Evolutionary conservation across 129 eudicot species (phyloP), one percentile per base, ranked within the genome.

Genomic region (Solidago caesia): DNA sequence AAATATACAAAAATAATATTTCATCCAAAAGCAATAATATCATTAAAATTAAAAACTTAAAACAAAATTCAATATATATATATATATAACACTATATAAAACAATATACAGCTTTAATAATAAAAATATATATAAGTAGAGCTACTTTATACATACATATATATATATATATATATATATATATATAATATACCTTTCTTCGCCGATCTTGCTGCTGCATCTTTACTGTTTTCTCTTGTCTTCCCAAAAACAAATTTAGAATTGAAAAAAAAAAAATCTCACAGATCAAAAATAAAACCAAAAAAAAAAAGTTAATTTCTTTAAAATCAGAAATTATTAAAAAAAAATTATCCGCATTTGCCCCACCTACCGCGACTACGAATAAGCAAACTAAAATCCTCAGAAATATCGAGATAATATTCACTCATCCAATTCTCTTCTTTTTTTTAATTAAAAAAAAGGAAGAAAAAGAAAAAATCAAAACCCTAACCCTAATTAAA

Each of bases 151-250:
- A 33, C 2, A 2, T 33, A 33, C 39, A 1, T 33, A 33, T 33
- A 33, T 2, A 29, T 29, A 2, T 29, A 2, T 29, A 29, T 29
- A 29, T 29, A 29, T 29, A 11, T 2, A 51, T 4, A 63, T 33
- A 63, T 7, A 64, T 0, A 25, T 41, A 39, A 45, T 64, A 49
- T 27, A 88, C 95, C 94, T 90, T 90, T 81, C 80, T 85, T 47
- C 87, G 73, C 41, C 84, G 94, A 88, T 90, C 87, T 79, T 77
- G 91, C 86, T 80, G 91, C 92, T 80, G 91, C 92, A 87, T 85
- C 84, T 15, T 81, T 72, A 52, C 45, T 27, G 21, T 21, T 21
- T 21, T 21, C 21, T 21, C 21, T 52, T 51, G 63, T 6, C 53
- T 66, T 64, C 56, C 29, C 47, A 67, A 21, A 56, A 8, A 13